phyloP scores from a whole-genome alignment of 2,329 filamentous ascomycete species.

The Biscogniauxia marginata region DNA sequence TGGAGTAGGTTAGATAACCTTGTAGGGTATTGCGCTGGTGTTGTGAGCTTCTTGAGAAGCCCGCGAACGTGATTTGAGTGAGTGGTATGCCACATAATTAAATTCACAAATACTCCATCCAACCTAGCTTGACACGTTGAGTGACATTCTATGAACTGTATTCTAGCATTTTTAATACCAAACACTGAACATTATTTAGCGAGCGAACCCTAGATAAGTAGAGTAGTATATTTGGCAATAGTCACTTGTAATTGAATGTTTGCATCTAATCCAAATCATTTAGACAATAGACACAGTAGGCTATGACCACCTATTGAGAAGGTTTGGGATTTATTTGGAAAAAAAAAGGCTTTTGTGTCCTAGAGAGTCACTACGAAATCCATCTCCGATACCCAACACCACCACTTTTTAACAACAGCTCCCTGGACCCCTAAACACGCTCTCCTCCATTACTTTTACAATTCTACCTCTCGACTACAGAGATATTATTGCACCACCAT shows the following conservation, averaged over 20 bases:
- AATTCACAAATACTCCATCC: background rate
- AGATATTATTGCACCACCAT: no score
- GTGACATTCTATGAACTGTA: background rate
- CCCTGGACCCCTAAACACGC: no score
- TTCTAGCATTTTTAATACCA: background rate
- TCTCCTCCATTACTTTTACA: no score
- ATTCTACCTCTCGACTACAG: no score
- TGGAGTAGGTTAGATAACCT: conserved; percentile 68
- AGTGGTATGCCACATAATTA: background rate
- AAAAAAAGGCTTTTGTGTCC: no score
- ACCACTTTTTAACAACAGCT: no score
- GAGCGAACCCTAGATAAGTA: background rate
- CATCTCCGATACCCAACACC: no score
- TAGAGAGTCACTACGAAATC: background rate
- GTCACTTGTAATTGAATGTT: background rate
- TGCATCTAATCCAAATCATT: background rate
- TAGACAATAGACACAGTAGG: background rate
- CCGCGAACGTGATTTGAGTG: conserved; percentile 49
- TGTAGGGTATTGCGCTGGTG: conserved; percentile 84
- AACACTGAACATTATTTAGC: background rate
- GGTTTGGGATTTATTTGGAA: no score
- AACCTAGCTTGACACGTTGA: background rate
- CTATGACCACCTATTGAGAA: background rate
- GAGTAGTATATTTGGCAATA: background rate
- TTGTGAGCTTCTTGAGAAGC: conserved; percentile 76